Percentiles rank a stretch among this genome's conserved stretches.
Conservation (phyloP, 2,329 filamentous ascomycete genomes). For the Fusarium protoensiforme region DNA sequence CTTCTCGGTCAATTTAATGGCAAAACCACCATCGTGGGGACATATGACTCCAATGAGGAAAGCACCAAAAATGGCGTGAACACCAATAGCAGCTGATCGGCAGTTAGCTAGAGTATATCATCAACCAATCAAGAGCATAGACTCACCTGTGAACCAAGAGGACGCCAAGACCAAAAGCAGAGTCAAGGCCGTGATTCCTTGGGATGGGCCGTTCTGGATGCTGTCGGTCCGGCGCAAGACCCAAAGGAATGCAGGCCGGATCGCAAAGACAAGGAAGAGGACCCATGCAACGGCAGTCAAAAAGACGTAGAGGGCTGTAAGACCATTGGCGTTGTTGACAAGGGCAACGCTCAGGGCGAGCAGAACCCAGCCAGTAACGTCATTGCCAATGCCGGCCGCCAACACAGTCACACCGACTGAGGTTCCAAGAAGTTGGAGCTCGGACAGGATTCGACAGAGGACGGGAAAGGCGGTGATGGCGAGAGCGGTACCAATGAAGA, state of each 20-base stretch:
- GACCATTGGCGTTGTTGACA: conserved; percentile 85
- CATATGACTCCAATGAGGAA: conserved; percentile 92
- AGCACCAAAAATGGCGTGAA: conserved; percentile 94
- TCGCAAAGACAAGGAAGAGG: conserved; percentile 76
- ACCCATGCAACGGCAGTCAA: conserved; percentile 80
- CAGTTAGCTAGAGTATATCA: neutral
- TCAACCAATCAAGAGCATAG: rapidly evolving
- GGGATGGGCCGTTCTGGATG: conserved; percentile 88
- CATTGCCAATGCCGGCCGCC: conserved; percentile 92
- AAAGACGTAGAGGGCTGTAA: conserved; percentile 87
- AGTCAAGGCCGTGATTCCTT: conserved; percentile 85
- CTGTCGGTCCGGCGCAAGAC: conserved; percentile 78
- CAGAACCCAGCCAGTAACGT: conserved; percentile 81
- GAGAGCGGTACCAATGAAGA: conserved; percentile 92
- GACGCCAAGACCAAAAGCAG: conserved; percentile 82
- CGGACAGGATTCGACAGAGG: conserved; percentile 91
- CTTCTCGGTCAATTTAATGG: conserved; percentile 92
- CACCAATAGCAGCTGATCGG: conserved; percentile 74
- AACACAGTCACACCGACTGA: conserved; percentile 89
- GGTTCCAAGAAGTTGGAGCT: conserved; percentile 85
- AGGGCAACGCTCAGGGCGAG: conserved; percentile 93
- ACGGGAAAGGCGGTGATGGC: conserved; percentile 94
- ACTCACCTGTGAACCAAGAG: conserved; percentile 79
- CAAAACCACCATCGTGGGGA: conserved; percentile 89
- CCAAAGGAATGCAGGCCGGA: conserved; percentile 81